Conservation (phyloP, 805 yeast genomes). For the Suhomyces canberraensis region DNA sequence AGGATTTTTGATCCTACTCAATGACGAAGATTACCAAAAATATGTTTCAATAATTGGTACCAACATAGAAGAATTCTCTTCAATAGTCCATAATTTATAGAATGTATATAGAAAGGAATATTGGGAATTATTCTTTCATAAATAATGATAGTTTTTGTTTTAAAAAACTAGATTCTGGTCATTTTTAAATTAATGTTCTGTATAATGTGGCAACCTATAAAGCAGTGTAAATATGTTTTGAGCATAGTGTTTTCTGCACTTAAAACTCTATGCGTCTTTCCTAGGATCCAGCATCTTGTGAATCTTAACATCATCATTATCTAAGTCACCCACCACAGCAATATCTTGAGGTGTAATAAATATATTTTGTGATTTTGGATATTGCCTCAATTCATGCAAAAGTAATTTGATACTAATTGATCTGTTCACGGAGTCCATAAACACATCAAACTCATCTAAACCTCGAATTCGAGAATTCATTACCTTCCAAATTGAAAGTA, state of each 20-base stretch:
- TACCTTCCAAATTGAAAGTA: slow-evolving; percentile 88
- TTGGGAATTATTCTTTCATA: too few relatives aligned
- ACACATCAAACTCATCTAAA: slow-evolving; percentile 94
- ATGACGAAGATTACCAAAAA: too few relatives aligned
- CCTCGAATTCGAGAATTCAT: slow-evolving; percentile 89
- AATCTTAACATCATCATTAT: slow-evolving; percentile 52
- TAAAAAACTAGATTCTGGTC: too few relatives aligned
- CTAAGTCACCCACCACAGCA: slow-evolving; percentile 60
- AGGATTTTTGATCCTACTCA: too few relatives aligned
- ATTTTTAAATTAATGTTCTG: too few relatives aligned
- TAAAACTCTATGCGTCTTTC: slow-evolving; percentile 2
- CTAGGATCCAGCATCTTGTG: slow-evolving; percentile 54
- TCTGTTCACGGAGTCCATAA: slow-evolving; percentile 92
- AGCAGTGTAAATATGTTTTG: too few relatives aligned
- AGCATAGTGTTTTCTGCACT: not conserved
- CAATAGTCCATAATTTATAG: too few relatives aligned
- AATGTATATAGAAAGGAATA: too few relatives aligned
- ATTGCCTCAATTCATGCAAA: slow-evolving; percentile 60
- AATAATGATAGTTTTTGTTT: too few relatives aligned
- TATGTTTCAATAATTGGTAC: too few relatives aligned
- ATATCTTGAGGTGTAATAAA: slow-evolving; percentile 95
- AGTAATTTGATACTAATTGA: slow-evolving; percentile 73
- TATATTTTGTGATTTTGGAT: slow-evolving; percentile 75
- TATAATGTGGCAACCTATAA: too few relatives aligned
- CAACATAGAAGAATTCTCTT: too few relatives aligned